A percentile compares a stretch with the other conserved stretches of the same genome.
phyloP scores from a whole-genome alignment of 257 asterid species.

The Gentiana dahurica region DNA sequence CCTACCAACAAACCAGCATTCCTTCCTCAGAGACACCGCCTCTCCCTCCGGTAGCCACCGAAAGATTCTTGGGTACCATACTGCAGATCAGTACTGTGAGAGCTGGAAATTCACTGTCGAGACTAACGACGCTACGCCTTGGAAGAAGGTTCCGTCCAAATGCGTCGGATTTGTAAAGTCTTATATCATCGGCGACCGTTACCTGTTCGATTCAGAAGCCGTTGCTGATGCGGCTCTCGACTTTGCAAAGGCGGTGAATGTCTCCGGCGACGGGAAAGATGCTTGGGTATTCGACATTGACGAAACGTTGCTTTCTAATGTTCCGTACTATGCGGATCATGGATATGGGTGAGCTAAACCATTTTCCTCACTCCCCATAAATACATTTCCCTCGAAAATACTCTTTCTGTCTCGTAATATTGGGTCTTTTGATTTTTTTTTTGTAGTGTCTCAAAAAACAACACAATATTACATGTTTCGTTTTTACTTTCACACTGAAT shows the following conservation, averaged over 20 bases:
- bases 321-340: conserved; percentile 56
- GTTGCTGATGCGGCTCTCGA: conserved; percentile 43
- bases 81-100: conserved; percentile 32
- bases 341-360: conserved; percentile 57
- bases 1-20: conserved; percentile 14
- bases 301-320: conserved; percentile 71
- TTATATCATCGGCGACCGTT: conserved; percentile 42
- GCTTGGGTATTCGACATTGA: conserved; percentile 92
- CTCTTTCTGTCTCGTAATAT: too few relatives aligned
- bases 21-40: conserved; percentile 8
- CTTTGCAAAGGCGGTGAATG: conserved; percentile 29
- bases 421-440: too few relatives aligned
- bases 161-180: conserved; percentile 50
- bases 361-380: background rate
- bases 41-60: conserved; percentile 20
- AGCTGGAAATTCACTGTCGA: conserved; percentile 83
- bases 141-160: conserved; percentile 35
- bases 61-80: conserved; percentile 15
- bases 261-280: conserved; percentile 48
- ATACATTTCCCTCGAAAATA: too few relatives aligned
- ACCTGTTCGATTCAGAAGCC: conserved; percentile 44
- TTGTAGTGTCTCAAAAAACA: too few relatives aligned
- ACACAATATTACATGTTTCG: too few relatives aligned
- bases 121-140: conserved; percentile 59
- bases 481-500: too few relatives aligned